phyloP scores from a whole-genome alignment of 148 eudicot genomes.

The Pharnaceum exiguum region DNA sequence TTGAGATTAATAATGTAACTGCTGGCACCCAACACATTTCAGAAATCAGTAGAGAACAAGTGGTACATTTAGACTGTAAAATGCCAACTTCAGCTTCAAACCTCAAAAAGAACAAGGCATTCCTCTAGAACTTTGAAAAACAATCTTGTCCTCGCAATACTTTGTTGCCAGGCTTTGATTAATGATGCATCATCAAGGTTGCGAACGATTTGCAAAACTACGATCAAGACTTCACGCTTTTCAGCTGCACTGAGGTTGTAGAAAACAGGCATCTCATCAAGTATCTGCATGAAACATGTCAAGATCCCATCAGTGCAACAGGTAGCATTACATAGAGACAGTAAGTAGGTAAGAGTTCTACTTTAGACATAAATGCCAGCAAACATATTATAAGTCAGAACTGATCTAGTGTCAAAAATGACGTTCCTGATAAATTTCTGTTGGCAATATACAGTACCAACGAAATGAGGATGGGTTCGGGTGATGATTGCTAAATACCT shows the following conservation, averaged over 20 bases:
- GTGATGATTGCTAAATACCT: constrained; percentile 46
- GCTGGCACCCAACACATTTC: too few relatives aligned
- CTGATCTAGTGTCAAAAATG: too few relatives aligned
- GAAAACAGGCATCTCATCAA: constrained; percentile 99
- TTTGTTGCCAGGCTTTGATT: constrained; percentile 96
- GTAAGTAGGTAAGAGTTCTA: too few relatives aligned
- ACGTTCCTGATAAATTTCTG: too few relatives aligned
- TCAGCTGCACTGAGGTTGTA: constrained; percentile 88
- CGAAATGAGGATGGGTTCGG: too few relatives aligned
- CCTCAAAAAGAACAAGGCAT: constrained; percentile 87
- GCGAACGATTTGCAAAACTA: constrained; percentile 83
- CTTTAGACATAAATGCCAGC: too few relatives aligned
- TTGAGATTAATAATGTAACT: too few relatives aligned
- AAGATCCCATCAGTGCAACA: too few relatives aligned
- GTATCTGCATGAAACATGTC: constrained; percentile 57
- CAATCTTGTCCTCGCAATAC: constrained; percentile 92
- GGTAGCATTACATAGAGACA: background rate
- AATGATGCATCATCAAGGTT: constrained; percentile 95
- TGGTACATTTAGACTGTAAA: background rate
- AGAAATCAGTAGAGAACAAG: too few relatives aligned
- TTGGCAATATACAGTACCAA: background rate
- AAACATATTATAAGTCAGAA: too few relatives aligned
- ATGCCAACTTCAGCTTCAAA: constrained; percentile 14
- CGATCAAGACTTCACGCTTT: constrained; percentile 89
- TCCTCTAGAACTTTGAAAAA: constrained; percentile 98